Percentiles rank a stretch among this genome's conserved stretches.
Evolutionary conservation across 176 grass and related monocot species (phyloP).

Genomic region (Avena insularis): DNA sequence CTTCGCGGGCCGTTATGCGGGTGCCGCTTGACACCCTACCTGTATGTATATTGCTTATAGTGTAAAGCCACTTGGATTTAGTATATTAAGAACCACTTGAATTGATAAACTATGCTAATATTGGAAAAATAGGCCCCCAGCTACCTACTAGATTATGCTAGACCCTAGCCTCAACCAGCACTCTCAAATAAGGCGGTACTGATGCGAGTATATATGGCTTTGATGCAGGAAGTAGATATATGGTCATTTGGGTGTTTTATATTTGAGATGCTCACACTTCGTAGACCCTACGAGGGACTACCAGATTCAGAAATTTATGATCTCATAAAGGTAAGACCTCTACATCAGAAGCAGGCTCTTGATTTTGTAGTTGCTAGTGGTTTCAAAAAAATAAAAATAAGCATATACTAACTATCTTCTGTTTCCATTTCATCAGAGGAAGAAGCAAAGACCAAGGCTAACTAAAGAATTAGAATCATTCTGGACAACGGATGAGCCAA

Average conservation of each 20-base stretch:
- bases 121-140: constrained; percentile 4
- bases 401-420: constrained; percentile 32
- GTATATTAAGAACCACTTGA: constrained; percentile 22
- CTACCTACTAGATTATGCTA: constrained; percentile 19
- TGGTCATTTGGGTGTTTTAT: constrained; percentile 97
- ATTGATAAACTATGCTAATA: constrained; percentile 24
- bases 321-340: constrained; percentile 62
- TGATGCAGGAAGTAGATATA: constrained; percentile 90
- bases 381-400: constrained; percentile 21
- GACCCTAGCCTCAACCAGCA: neutral
- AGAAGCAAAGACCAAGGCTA: constrained; percentile 81
- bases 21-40: neutral
- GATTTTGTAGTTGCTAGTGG: constrained; percentile 25
- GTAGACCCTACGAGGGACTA: constrained; percentile 67
- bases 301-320: constrained; percentile 86
- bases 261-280: constrained; percentile 92
- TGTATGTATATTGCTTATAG: neutral
- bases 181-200: neutral
- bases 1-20: too few relatives aligned
- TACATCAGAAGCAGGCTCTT: constrained; percentile 9
- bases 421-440: constrained; percentile 54
- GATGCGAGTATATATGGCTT: constrained; percentile 16
- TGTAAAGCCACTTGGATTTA: constrained; percentile 22
- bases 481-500: constrained; percentile 57
- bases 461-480: constrained; percentile 82